phyloP scores from a whole-genome alignment of 148 eudicot genomes.

The Persicaria tinctoria region DNA sequence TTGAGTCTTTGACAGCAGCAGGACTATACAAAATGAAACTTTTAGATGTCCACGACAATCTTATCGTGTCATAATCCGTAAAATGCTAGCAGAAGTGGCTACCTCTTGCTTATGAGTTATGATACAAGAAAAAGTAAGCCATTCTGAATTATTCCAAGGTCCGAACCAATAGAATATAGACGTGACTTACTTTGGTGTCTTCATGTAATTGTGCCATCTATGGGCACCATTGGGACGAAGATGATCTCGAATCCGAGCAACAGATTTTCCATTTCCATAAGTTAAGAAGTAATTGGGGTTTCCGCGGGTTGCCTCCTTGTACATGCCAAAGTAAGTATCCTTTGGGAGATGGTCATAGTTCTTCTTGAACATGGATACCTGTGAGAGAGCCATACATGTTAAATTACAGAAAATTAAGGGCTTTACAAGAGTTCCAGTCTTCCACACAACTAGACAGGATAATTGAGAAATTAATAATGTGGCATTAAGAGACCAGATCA shows the following conservation, averaged over 20 bases:
- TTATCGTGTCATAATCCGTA: background rate
- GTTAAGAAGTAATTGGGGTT: slow-evolving; percentile 84
- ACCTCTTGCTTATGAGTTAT: background rate
- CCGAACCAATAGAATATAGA: background rate
- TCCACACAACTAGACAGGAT: background rate
- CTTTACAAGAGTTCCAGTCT: background rate
- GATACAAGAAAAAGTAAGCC: background rate
- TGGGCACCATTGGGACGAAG: slow-evolving; percentile 91
- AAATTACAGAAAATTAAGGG: background rate
- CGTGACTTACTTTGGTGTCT: slow-evolving; percentile 60
- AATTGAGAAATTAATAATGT: background rate
- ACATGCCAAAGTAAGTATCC: slow-evolving; percentile 83
- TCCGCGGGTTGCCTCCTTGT: slow-evolving; percentile 86
- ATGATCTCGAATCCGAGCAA: slow-evolving; percentile 72
- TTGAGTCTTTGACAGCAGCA: background rate
- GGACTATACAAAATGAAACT: background rate
- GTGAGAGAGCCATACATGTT: background rate
- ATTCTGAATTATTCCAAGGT: background rate
- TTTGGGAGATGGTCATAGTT: slow-evolving; percentile 86
- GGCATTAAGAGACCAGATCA: background rate
- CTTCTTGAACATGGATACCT: slow-evolving; percentile 93
- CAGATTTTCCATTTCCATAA: slow-evolving; percentile 81
- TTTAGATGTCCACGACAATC: background rate
- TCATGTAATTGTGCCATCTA: slow-evolving; percentile 92
- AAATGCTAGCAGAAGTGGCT: background rate